A percentile compares a stretch with the other conserved stretches of the same genome.
Conservation (phyloP, 495 filamentous ascomycete species). For the Aspergillus steynii region DNA sequence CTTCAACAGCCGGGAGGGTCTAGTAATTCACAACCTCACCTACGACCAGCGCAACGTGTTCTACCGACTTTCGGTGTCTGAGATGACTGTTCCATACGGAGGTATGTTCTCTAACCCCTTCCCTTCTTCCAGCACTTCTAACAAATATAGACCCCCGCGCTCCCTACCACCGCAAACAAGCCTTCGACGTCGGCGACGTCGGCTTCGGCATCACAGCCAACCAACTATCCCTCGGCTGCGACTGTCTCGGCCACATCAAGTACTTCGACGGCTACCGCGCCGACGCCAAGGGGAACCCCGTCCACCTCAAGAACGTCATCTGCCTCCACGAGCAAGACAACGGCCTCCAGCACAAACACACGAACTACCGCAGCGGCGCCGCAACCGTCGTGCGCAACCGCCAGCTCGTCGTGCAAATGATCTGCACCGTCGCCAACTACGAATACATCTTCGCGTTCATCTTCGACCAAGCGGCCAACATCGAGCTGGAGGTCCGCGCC, state of each 20-base stretch:
- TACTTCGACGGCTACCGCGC: conserved; percentile 63
- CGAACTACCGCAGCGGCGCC: conserved; percentile 63
- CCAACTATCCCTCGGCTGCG: conserved; percentile 66
- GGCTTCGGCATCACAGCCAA: conserved; percentile 68
- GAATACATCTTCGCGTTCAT: conserved; percentile 85
- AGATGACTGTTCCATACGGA: conserved; percentile 72
- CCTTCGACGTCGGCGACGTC: conserved; percentile 72
- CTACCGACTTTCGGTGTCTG: conserved; percentile 72
- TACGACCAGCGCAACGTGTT: conserved; percentile 72
- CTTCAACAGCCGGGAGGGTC: conserved; percentile 65
- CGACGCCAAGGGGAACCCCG: conserved; percentile 52
- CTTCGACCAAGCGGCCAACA: conserved; percentile 82
- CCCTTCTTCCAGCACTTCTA: conserved; percentile 3
- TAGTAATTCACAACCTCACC: conserved; percentile 63
- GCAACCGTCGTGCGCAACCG: conserved; percentile 62
- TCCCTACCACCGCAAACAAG: conserved; percentile 69
- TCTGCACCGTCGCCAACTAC: conserved; percentile 79
- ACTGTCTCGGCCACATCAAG: conserved; percentile 67
- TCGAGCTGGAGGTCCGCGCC: conserved; percentile 80
- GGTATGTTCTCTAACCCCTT: conserved; percentile 23
- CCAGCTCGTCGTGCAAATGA: conserved; percentile 68
- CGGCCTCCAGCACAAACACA: conserved; percentile 69
- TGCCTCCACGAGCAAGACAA: conserved; percentile 72
- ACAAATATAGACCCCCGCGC: conserved; percentile 56
- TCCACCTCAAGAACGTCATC: conserved; percentile 58